Evolutionary conservation across 2,329 filamentous ascomycete genomes (phyloP), one percentile per base, ranked within the genome.

Genomic region (Emergomyces africanus): DNA sequence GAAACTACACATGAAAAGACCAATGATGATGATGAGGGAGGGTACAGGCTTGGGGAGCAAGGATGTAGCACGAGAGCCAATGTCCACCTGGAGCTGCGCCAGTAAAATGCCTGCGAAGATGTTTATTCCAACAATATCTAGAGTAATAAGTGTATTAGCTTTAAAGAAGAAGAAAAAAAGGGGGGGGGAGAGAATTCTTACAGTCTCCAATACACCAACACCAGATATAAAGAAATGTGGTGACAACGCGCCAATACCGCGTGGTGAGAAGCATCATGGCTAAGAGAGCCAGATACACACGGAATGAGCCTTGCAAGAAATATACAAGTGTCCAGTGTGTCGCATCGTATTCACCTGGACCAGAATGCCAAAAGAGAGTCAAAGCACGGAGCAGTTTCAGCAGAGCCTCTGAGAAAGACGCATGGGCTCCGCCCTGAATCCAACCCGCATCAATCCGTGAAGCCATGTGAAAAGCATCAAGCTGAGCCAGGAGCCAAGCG

Each of bases 321-420:
- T 75, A 66, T 48, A 71, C 71, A 48, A 76, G 66, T 14, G 74
- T 74, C 74, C 74, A 76, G 57, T 75, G 73, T 53, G 73, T 75
- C 35, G 67, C 71, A 60, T 76, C 74, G 60, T 76, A 76, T 49
- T 72, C 69, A 46, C 73, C 68, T 64, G 68, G 71, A 33, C 73
- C 74, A 54, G 65, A 65, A 37, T 71, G 71, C 74, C 74, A 76
- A 50, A 64, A 68, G 9, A 66, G 25, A 5, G 62, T 63, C 42
- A 65, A 39, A 30, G 62, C 65, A 15, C 59, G 59, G 48, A 66
- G 57, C 37, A 67, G 53, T 46, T 63, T 64, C 8, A 25, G 2
- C 10, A 68, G 44, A 23, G 66, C 61, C 18, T 35, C 50, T 8
- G 49, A 54, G 14, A 66, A 61, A 10, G 60, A 64, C 20, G 61